Base-by-base conservation (phyloP, 345 rosid species). In the Arabidopsis arenosa region DNA sequence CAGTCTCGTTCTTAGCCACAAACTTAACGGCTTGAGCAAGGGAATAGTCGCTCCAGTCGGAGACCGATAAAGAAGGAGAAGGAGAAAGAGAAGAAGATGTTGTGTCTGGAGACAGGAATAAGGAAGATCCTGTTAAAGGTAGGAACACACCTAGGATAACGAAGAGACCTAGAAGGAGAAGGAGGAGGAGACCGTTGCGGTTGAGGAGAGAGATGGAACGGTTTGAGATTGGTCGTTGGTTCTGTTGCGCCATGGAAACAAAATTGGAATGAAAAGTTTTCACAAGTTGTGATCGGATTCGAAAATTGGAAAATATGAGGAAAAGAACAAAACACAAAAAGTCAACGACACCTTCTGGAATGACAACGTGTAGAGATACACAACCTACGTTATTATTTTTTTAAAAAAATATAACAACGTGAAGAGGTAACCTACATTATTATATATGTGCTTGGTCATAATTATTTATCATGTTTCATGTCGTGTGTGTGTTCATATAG, bases 31-130 rank as follows among this genome's bases (percentile, higher is more conserved):
- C 74, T 32, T 70, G 65, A 44, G 65, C 14, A 5, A 70, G 74
- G 3, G 93, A 75, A 85, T 93, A 93, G 56, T 72, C 82, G 5
- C 85, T 85, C 96, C 98, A 90, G 73, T 85, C 82, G 28, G 85
- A 40, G 32, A 51, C 1, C 3, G 30, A 51, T 51, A 21, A 51
- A 51, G 30, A 18, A 51, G 30, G 9, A 51, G 55, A 48, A n/a
- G 52, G 4, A 47, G 18, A 7, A 48, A 63, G 49, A 10, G 39
- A 36, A 11, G 87, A 80, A 15, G 84, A 60, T 14, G 30, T 23
- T 44, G 73, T 45, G 63, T 26, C 73, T 33, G 81, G 78, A 84
- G 84, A 84, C 17, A 83, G 13, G 55, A 81, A 79, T 3, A 35
- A 64, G 14, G 88, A 80, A 72, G 82, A 41, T 12, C 80, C 86